Evolutionary conservation across 495 filamentous ascomycete species (phyloP).

Genomic region (Podospora didyma): DNA sequence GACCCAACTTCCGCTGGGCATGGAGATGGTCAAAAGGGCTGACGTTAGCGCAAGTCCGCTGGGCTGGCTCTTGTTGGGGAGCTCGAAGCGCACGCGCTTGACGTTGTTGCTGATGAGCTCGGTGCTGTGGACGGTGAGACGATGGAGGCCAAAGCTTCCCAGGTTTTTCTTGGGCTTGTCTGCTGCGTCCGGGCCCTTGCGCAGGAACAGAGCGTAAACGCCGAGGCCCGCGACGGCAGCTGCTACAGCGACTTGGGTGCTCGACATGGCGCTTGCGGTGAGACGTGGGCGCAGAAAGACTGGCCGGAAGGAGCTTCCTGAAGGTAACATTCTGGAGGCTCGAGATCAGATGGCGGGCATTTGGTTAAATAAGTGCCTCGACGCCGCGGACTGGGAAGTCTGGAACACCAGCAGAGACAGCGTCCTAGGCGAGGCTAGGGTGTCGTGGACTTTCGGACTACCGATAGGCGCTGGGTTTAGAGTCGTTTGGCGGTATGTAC

Average conservation of each 20-base stretch:
- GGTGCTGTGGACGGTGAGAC: slow-evolving; percentile 43
- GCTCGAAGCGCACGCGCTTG: slow-evolving; percentile 58
- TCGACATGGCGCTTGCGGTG: slow-evolving; percentile 20
- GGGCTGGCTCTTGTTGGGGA: slow-evolving; percentile 44
- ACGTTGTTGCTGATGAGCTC: slow-evolving; percentile 62
- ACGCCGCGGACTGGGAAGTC: background rate
- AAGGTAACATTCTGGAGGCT: slow-evolving; percentile 11
- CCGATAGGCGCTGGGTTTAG: too few relatives aligned
- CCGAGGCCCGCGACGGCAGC: slow-evolving; percentile 28
- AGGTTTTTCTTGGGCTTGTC: slow-evolving; percentile 28
- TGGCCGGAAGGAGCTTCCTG: slow-evolving; percentile 5
- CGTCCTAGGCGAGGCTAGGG: background rate
- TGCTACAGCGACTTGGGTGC: slow-evolving; percentile 21
- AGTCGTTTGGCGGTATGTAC: background rate
- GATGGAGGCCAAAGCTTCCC: slow-evolving; percentile 31
- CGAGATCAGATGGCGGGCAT: background rate
- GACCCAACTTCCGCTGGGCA: slow-evolving; percentile 47
- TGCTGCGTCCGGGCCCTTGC: background rate
- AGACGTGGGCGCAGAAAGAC: slow-evolving; percentile 13
- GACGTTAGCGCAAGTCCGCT: slow-evolving; percentile 55
- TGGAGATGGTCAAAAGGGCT: slow-evolving; percentile 51
- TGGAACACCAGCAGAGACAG: background rate
- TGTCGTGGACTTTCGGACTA: slow-evolving; percentile 20
- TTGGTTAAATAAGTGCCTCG: slow-evolving; percentile 8
- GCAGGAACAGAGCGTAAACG: slow-evolving; percentile 22